phyloP scores from a whole-genome alignment of 169 alveolate genomes.

The Eimeria mitis region DNA sequence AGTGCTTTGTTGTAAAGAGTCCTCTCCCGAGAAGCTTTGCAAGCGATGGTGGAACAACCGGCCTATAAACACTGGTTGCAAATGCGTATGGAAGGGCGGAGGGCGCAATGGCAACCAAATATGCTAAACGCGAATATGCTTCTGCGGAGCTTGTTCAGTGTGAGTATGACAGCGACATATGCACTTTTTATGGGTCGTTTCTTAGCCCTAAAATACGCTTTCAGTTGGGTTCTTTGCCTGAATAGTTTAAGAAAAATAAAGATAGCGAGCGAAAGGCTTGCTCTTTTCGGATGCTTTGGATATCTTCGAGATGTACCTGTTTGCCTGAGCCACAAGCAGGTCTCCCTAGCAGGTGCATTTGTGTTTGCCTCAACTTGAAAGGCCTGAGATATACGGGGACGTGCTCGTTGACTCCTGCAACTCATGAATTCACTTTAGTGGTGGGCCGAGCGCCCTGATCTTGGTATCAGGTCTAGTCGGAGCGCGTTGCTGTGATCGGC shows the following conservation, averaged over 20 bases:
- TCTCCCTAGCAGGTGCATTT: background rate
- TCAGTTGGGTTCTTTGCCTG: background rate
- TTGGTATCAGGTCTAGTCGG: background rate
- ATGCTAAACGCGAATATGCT: background rate
- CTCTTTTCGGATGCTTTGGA: background rate
- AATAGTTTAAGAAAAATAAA: background rate
- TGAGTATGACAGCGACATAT: background rate
- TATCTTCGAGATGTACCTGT: background rate
- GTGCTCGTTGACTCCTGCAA: background rate
- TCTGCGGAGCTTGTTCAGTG: background rate
- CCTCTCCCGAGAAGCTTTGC: background rate
- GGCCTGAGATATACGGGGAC: background rate
- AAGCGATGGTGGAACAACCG: background rate
- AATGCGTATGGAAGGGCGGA: background rate
- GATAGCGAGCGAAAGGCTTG: background rate
- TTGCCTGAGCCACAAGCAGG: background rate
- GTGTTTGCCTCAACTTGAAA: background rate
- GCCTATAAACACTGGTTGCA: background rate
- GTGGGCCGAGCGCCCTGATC: background rate
- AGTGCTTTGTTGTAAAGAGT: background rate
- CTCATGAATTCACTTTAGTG: background rate
- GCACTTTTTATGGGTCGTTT: background rate
- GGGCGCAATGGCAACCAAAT: background rate
- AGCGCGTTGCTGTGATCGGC: background rate
- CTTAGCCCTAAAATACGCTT: background rate